Conservation (phyloP, 306 rosid genomes). For the Ormosia semicastrata region DNA sequence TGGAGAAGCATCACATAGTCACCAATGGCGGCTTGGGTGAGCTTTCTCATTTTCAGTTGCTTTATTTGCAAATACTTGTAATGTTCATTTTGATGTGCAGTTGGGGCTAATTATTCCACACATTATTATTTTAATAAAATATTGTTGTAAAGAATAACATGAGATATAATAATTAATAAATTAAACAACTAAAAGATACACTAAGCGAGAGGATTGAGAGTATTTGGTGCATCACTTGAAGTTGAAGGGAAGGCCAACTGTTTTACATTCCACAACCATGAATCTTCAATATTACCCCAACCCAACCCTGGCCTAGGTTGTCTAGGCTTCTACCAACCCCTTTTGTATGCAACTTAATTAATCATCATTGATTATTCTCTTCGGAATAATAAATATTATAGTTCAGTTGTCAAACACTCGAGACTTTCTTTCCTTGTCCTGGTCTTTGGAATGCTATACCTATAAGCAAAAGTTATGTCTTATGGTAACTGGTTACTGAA, state of each 20-base stretch:
- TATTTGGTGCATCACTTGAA: background rate
- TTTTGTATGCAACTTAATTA: background rate
- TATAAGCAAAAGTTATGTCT: too few relatives aligned
- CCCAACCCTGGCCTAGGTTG: background rate
- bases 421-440: too few relatives aligned
- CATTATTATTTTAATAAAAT: too few relatives aligned
- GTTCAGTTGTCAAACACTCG: too few relatives aligned
- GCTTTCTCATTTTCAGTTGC: too few relatives aligned
- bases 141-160: background rate
- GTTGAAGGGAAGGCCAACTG: background rate
- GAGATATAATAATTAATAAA: background rate
- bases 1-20: too few relatives aligned
- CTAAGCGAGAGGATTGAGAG: background rate
- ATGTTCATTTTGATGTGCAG: too few relatives aligned
- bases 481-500: too few relatives aligned
- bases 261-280: background rate
- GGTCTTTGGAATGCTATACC: too few relatives aligned
- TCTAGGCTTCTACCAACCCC: background rate
- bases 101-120: too few relatives aligned
- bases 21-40: too few relatives aligned
- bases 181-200: background rate
- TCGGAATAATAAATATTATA: background rate
- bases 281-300: background rate
- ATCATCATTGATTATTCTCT: background rate
- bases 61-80: too few relatives aligned